phyloP scores from a whole-genome alignment of 2,329 filamentous ascomycete genomes.

The Clarireedia hainanense region DNA sequence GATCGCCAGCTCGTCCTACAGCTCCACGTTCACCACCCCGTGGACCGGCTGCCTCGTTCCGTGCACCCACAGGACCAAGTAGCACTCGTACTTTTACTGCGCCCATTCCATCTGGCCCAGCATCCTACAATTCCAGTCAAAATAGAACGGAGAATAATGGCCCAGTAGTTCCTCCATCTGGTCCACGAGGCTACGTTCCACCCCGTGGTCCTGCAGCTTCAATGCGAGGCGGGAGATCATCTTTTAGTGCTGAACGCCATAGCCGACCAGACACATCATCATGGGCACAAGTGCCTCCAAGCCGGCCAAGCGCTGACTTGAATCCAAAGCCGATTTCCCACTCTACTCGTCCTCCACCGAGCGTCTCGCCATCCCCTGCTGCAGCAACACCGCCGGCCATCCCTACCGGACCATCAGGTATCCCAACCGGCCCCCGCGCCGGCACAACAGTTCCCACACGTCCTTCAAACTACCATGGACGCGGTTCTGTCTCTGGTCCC shows the following conservation, averaged over 20 bases:
- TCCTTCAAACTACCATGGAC: conserved; percentile 20
- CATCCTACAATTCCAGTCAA: conserved; percentile 14
- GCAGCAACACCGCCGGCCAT: conserved; percentile 16
- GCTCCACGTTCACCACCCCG: conserved; percentile 27
- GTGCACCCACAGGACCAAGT: conserved; percentile 29
- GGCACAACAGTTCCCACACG: conserved; percentile 20
- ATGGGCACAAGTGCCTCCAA: conserved; percentile 24
- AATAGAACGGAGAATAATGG: conserved; percentile 17
- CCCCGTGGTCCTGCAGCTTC: conserved; percentile 19
- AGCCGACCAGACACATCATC: conserved; percentile 21
- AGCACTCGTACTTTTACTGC: conserved; percentile 24
- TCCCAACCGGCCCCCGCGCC: conserved; percentile 27
- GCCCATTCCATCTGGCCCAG: conserved; percentile 13
- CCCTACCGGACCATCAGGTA: conserved; percentile 25
- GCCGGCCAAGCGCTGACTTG: conserved; percentile 11
- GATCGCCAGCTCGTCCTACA: conserved; percentile 23
- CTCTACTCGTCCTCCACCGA: conserved; percentile 18
- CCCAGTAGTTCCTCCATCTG: conserved; percentile 23
- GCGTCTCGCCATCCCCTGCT: conserved; percentile 24
- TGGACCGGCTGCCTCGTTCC: conserved; percentile 25
- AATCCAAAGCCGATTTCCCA: conserved; percentile 16
- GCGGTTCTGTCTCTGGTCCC: conserved; percentile 7
- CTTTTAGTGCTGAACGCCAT: conserved; percentile 24
- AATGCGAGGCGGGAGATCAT: conserved; percentile 25
- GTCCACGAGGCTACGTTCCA: conserved; percentile 28